Base-by-base conservation (phyloP, 2,329 filamentous ascomycete genomes). In the Trichoderma oligosporum region DNA sequence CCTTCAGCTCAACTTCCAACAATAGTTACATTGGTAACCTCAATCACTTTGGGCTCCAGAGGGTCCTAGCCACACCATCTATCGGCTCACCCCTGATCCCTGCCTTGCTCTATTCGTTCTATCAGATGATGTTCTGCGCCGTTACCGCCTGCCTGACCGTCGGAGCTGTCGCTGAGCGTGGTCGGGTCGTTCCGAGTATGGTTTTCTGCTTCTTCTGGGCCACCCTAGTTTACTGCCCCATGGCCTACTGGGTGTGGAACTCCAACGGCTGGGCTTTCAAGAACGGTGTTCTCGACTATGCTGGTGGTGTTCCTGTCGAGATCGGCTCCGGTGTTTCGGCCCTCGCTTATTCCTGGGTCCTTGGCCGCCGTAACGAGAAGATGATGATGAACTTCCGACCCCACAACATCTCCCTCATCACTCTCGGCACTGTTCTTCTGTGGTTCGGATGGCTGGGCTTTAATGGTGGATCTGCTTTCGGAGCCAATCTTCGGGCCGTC, bases 321-420 rank as follows among this genome's bases (percentile, higher is more conserved):
- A 97, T 99, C 67, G 89, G 84, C 60, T 97, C 94, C 58, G 94
- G 94, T 71, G 80, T 96, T 75, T 94, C 91, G 41, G 94, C 93
- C 27, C 81, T 97, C 45, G 94, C 94, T 63, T 99, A 97, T 78
- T 96, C 92, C 2, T 88, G 90, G 89, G 86, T 97, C 35, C 88
- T 99, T 60, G 94, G 94, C 65, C 89, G 91, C 69, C 91, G 94
- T 64, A 94, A 97, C 78, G 93, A 97, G 79, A 94, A 91, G 79
- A 97, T 97, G 91, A 97, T 97, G 90, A 84, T 97, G 76, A 97
- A 97, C 82, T 97, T 97, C 83, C 90, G 94, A 65, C 94, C 94
- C 16, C 94, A 99, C 81, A 99, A 99, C 78, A 94, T 97, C 64
- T 96, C 92, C 5, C 83, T 97, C 68, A 96, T 99, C 75, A 92